Percentiles rank a stretch among this genome's conserved stretches.
Evolutionary conservation across 1,284 basidiomycete species (phyloP).

Genomic region (Ceratobasidium sp.): DNA sequence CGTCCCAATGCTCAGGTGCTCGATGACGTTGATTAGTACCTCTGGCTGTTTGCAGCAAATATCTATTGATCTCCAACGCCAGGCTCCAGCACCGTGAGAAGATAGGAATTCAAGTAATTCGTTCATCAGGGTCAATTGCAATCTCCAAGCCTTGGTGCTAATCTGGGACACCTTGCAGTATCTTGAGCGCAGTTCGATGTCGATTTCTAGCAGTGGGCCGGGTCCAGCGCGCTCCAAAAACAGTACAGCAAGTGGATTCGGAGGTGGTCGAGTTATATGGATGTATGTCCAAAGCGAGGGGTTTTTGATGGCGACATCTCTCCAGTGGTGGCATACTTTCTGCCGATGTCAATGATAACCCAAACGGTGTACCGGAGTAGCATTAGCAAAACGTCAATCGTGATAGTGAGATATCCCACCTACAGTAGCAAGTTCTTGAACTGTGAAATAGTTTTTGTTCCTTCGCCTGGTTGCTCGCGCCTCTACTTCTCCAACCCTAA

Average conservation of each 20-base stretch:
- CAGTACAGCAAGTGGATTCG: not conserved
- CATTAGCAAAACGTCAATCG: too few species aligned
- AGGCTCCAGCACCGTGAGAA: not conserved
- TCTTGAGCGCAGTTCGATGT: conserved; percentile 6
- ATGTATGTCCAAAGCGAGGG: conserved; percentile 28
- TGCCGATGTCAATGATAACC: conserved; percentile 95
- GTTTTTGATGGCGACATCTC: conserved; percentile 8
- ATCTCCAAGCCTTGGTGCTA: not conserved
- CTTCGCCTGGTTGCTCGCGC: too few species aligned
- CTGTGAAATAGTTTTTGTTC: too few species aligned
- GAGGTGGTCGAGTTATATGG: not conserved
- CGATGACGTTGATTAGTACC: not conserved
- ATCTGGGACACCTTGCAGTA: not conserved
- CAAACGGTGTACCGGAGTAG: conserved; percentile 44
- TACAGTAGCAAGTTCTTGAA: too few species aligned
- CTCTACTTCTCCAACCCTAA: too few species aligned
- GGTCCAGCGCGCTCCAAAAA: not conserved
- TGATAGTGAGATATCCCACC: too few species aligned
- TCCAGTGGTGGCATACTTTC: conserved; percentile 21
- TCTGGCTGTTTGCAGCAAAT: not conserved
- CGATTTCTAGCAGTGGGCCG: conserved; percentile 1
- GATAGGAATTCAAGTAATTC: not conserved
- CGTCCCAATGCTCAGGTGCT: not conserved
- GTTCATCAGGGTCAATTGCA: not conserved
- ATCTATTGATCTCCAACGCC: conserved; percentile 15